These are phyloP conservation scores for Exophiala calicioides DNA, from an alignment of 2,329 filamentous ascomycete species.

Conservation along the genomic window DNA sequence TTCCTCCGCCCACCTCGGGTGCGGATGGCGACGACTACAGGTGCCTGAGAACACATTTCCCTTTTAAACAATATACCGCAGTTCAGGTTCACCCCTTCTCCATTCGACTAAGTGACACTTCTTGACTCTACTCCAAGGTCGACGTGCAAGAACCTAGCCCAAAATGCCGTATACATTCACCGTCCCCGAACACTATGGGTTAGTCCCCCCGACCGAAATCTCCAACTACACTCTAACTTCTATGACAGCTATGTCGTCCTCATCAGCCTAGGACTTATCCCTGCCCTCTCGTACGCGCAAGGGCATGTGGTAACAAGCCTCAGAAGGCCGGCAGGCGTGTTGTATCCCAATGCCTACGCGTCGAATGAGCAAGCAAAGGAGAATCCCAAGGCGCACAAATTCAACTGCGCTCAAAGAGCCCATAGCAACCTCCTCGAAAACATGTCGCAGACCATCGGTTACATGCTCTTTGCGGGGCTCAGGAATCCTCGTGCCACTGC, in stretches of 20 bases:
- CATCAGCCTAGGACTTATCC: conserved; percentile 56
- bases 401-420: conserved; percentile 58
- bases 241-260: conserved; percentile 53
- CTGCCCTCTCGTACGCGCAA: conserved; percentile 56
- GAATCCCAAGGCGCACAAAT: conserved; percentile 48
- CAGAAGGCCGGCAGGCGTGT: conserved; percentile 56
- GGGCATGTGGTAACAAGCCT: conserved; percentile 46
- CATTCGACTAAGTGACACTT: not conserved
- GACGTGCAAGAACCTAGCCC: not conserved
- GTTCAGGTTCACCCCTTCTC: too few species aligned
- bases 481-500: conserved; percentile 53
- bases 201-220: conserved; percentile 3
- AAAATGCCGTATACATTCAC: conserved; percentile 26
- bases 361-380: conserved; percentile 55
- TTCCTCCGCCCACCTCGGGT: too few species aligned
- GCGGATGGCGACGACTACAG: too few species aligned
- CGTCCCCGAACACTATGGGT: conserved; percentile 29
- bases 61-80: too few species aligned
- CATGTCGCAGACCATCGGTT: conserved; percentile 52
- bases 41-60: too few species aligned
- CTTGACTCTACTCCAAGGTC: not conserved
- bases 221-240: not conserved
- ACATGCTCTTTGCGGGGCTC: conserved; percentile 57
- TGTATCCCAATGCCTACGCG: conserved; percentile 62
- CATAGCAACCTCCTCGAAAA: conserved; percentile 64